Conservation (phyloP, 768 basidiomycete genomes). For the Russula sp. region DNA sequence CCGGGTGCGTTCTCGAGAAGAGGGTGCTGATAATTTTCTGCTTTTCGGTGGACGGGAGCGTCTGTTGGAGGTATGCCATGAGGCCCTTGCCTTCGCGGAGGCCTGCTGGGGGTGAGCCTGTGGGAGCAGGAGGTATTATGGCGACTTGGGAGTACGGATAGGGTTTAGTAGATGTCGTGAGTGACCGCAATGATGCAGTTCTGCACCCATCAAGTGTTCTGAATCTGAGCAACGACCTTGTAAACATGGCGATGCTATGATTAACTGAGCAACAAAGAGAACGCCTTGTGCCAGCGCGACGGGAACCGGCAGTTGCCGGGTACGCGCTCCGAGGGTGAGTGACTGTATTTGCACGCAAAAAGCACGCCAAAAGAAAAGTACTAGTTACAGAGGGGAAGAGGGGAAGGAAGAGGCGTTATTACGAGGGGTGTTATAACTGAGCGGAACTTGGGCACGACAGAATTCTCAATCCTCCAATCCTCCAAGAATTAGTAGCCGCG, state of each 20-base stretch:
- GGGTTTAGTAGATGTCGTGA: neutral
- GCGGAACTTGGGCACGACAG: neutral
- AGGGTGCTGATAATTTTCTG: conserved; percentile 55
- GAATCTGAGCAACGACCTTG: neutral
- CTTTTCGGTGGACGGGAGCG: conserved; percentile 61
- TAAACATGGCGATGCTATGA: conserved; percentile 4
- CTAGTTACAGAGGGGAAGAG: neutral
- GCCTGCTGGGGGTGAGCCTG: conserved; percentile 36
- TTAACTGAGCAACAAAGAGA: neutral
- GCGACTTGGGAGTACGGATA: conserved; percentile 76
- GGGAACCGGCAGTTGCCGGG: conserved; percentile 6
- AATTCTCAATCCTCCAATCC: conserved; percentile 17
- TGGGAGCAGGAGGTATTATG: conserved; percentile 42
- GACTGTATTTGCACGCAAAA: neutral
- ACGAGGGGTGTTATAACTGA: conserved; percentile 1
- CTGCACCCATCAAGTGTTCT: neutral
- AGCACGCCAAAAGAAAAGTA: neutral
- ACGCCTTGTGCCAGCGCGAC: no score
- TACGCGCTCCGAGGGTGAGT: neutral
- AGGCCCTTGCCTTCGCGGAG: conserved; percentile 67
- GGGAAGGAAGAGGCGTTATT: conserved; percentile 3
- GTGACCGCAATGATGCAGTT: neutral
- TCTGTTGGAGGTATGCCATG: conserved; percentile 64
- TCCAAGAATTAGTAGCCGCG: conserved; percentile 50
- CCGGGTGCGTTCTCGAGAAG: conserved; percentile 64